A percentile compares a stretch with the other conserved stretches of the same genome.
Conservation (phyloP, 2,329 filamentous ascomycete species). For the Botrytis elliptica region DNA sequence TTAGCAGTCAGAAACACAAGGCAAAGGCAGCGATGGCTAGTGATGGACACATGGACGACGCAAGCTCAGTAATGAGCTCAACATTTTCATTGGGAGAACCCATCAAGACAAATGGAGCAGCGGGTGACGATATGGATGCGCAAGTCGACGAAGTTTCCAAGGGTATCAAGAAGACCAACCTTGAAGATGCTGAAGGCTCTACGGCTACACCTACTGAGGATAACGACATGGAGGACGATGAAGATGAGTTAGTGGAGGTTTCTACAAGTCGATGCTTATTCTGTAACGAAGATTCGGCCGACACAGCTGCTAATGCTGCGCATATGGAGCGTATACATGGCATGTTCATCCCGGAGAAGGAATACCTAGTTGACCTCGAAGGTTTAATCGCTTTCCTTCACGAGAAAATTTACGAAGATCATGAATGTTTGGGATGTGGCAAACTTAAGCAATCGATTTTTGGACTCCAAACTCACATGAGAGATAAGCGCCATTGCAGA, state of each 20-base stretch:
- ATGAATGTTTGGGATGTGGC: slow-evolving; percentile 86
- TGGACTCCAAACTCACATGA: slow-evolving; percentile 94
- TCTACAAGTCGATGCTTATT: slow-evolving; percentile 67
- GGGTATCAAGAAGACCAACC: slow-evolving; percentile 65
- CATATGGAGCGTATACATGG: slow-evolving; percentile 94
- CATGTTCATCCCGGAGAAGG: slow-evolving; percentile 91
- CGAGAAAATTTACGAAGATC: slow-evolving; percentile 73
- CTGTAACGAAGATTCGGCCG: slow-evolving; percentile 83
- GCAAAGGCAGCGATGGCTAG: slow-evolving; percentile 55
- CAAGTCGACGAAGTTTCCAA: slow-evolving; percentile 78
- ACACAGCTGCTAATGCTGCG: slow-evolving; percentile 69
- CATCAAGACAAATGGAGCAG: slow-evolving; percentile 47
- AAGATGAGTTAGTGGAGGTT: slow-evolving; percentile 47
- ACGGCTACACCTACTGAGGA: slow-evolving; percentile 36
- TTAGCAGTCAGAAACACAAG: slow-evolving; percentile 88
- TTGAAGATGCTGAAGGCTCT: slow-evolving; percentile 41
- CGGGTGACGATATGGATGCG: slow-evolving; percentile 67
- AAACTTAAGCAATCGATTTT: slow-evolving; percentile 75
- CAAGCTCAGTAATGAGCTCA: slow-evolving; percentile 82
- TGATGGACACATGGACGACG: slow-evolving; percentile 56
- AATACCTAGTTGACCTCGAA: slow-evolving; percentile 78
- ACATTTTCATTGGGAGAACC: slow-evolving; percentile 86
- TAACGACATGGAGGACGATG: slow-evolving; percentile 45
- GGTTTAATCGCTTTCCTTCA: slow-evolving; percentile 78
- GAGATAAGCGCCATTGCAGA: slow-evolving; percentile 94